Conservation (phyloP, 176 grass and related monocot species). For the Triticum monococcum region DNA sequence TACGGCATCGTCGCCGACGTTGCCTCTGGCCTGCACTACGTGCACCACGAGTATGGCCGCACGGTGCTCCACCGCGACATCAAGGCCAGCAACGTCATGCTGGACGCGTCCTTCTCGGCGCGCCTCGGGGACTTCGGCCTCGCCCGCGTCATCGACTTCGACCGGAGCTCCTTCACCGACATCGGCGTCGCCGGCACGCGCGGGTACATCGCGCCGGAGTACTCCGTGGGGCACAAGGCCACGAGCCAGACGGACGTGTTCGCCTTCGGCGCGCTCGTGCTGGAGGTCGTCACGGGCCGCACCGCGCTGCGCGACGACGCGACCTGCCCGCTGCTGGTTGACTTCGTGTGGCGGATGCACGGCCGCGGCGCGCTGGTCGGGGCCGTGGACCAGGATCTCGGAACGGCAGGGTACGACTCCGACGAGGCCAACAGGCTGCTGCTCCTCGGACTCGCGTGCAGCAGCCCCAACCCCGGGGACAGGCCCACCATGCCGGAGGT, state of each 20-base stretch:
- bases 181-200: conserved; percentile 45
- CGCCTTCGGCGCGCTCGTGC: conserved; percentile 56
- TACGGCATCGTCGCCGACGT: conserved; percentile 53
- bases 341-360: conserved; percentile 63
- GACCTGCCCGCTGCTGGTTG: conserved; percentile 27
- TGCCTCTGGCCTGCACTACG: conserved; percentile 59
- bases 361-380: conserved; percentile 42
- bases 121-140: conserved; percentile 81
- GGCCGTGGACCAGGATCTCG: conserved; percentile 40
- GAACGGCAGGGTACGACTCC: conserved; percentile 16
- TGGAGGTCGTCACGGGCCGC: conserved; percentile 51
- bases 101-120: conserved; percentile 54
- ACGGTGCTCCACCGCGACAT: conserved; percentile 76
- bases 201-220: conserved; percentile 75
- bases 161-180: conserved; percentile 44
- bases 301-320: conserved; percentile 12
- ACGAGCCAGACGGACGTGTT: conserved; percentile 51
- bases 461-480: conserved; percentile 42
- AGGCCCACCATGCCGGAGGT: conserved; percentile 43
- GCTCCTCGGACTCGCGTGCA: conserved; percentile 55
- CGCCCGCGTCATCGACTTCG: conserved; percentile 48
- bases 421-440: conserved; percentile 41
- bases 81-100: conserved; percentile 64
- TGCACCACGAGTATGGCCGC: conserved; percentile 62
- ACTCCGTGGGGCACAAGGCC: conserved; percentile 37